Evolutionary conservation across 306 rosid genomes (phyloP).

Genomic region (Pyrus pyrifolia): DNA sequence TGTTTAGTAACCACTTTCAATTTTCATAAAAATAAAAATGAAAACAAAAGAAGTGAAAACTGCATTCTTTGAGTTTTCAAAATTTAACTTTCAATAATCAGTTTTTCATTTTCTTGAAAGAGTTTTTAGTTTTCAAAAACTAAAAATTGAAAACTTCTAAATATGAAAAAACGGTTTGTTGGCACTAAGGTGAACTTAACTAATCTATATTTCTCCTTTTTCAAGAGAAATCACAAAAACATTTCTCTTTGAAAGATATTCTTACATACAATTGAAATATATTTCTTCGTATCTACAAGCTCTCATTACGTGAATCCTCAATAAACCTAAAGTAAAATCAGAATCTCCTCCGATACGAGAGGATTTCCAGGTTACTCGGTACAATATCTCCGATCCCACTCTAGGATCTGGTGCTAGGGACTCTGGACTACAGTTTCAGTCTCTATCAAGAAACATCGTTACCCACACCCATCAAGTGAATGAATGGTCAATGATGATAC

Average conservation of each 20-base stretch:
- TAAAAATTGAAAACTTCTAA: background rate
- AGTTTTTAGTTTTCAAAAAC: background rate
- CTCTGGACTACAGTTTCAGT: background rate
- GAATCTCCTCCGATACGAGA: background rate
- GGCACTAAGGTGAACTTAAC: background rate
- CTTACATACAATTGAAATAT: background rate
- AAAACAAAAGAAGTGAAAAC: background rate
- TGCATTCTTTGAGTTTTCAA: background rate
- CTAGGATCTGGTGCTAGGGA: background rate
- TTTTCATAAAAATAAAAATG: background rate
- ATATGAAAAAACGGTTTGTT: background rate
- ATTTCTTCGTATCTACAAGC: too few species aligned
- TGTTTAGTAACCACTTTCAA: background rate
- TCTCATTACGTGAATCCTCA: background rate
- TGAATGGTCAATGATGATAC: background rate
- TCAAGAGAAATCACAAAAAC: background rate
- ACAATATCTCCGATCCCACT: background rate
- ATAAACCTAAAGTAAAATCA: background rate
- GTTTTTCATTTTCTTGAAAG: too few species aligned
- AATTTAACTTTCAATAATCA: too few species aligned
- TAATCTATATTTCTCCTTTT: background rate
- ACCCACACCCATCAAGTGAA: background rate
- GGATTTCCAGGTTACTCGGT: background rate
- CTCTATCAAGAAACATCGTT: background rate
- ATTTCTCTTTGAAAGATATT: too few species aligned